These are phyloP conservation scores for Yamadazyma akitaensis DNA, from an alignment of 805 yeast species.

Conservation along the genomic window DNA sequence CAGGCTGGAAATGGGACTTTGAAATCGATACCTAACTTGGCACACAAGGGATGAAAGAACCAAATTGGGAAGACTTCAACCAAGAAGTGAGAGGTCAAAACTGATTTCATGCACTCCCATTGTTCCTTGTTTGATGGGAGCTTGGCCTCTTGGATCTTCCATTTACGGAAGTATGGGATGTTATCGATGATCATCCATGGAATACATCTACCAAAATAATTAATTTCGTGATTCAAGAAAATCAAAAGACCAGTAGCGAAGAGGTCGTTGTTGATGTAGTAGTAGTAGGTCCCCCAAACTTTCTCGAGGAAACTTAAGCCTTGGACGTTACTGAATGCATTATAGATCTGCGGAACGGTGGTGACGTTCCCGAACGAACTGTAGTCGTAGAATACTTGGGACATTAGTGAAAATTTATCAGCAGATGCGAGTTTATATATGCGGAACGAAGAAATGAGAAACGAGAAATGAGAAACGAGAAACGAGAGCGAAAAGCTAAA, in stretches of 20 bases:
- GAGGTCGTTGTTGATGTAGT: conserved; percentile 50
- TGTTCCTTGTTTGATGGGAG: conserved; percentile 54
- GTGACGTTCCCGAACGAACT: conserved; percentile 27
- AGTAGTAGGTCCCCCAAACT: conserved; percentile 55
- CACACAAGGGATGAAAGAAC: conserved; percentile 58
- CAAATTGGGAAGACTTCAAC: conserved; percentile 62
- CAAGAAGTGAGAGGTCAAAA: conserved; percentile 51
- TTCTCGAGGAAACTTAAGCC: conserved; percentile 41
- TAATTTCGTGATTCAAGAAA: conserved; percentile 53
- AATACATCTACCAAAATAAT: conserved; percentile 55
- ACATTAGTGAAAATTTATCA: not conserved
- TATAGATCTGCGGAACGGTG: conserved; percentile 26
- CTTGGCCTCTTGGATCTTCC: conserved; percentile 53
- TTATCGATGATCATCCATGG: conserved; percentile 58
- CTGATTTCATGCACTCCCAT: conserved; percentile 61
- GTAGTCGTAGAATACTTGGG: conserved; percentile 31
- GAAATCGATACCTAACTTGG: conserved; percentile 45
- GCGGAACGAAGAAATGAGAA: not conserved
- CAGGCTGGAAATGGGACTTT: conserved; percentile 53
- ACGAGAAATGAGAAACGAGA: not conserved
- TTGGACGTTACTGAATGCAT: conserved; percentile 25
- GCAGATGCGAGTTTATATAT: not conserved
- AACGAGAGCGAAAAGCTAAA: no score
- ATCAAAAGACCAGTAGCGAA: conserved; percentile 57
- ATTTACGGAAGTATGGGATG: conserved; percentile 49